These are phyloP conservation scores for Melampsora abietis-canadensis DNA, from an alignment of 1,284 basidiomycete species.

Conservation along the genomic window DNA sequence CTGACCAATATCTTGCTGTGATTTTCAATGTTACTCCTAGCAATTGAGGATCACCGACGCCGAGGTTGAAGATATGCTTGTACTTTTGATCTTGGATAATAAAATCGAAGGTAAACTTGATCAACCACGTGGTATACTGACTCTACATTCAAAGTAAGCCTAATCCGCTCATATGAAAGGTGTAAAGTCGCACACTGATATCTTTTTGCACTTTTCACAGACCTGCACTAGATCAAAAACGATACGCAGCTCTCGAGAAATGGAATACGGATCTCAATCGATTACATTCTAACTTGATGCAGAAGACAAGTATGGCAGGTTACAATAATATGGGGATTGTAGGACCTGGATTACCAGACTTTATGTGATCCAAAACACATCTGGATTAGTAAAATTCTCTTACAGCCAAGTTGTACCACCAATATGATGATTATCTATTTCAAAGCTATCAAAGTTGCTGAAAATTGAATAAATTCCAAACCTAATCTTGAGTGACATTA, in stretches of 20 bases:
- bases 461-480: too few relatives aligned
- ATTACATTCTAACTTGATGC: slow-evolving; percentile 67
- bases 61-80: slow-evolving; percentile 88
- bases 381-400: too few relatives aligned
- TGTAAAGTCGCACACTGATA: slow-evolving; percentile 25
- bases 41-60: slow-evolving; percentile 83
- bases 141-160: slow-evolving; percentile 63
- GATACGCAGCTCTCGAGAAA: slow-evolving; percentile 73
- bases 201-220: slow-evolving; percentile 56
- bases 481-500: too few relatives aligned
- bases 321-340: background rate
- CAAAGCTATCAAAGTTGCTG: too few relatives aligned
- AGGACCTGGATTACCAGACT: background rate
- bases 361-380: background rate
- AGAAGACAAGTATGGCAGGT: slow-evolving; percentile 57
- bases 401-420: too few relatives aligned
- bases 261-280: slow-evolving; percentile 74
- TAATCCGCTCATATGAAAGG: background rate
- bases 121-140: slow-evolving; percentile 85
- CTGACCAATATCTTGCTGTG: background rate
- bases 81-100: slow-evolving; percentile 88
- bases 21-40: slow-evolving; percentile 56
- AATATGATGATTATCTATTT: too few relatives aligned
- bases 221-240: slow-evolving; percentile 73
- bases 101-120: slow-evolving; percentile 94